Base-by-base conservation (phyloP, 2,329 filamentous ascomycete species). In the Knoxdaviesia capensis region DNA sequence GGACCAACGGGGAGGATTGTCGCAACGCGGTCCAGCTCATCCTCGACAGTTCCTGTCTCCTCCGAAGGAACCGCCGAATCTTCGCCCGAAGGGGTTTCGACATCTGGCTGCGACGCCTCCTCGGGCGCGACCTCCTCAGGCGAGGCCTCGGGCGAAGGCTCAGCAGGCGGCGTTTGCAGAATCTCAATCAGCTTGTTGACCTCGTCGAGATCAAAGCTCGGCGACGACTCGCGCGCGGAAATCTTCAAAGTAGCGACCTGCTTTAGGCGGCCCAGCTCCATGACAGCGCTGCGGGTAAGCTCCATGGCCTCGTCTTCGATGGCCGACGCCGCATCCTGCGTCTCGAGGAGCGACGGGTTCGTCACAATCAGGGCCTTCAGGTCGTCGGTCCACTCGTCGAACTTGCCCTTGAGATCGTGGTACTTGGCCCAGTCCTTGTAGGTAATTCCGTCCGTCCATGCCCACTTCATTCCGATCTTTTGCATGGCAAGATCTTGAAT, bases 351-450 rank as follows among this genome's bases (percentile, higher is more conserved):
- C 30, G 73, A 76, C 6, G 80, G 72, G 54, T 94, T 82, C 4
- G 74, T 69, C 45, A 80, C 70, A 35, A 85, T 81, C 42, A 87
- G 71, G 45, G 76, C 67, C 54, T 84, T 77, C 39, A 98, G 76
- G 50, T 92, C 83, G 34, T 74, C 68, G 43, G 83, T 80, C 86
- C 88, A 94, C 52, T 84, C 75, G 39, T 80, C 77, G 41, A 94
- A 82, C 8, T 81, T 79, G 42, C 71, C 74, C 62, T 83, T 92
- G 44, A 98, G 66, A 45, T 82, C 75, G 56, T 96, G 86, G 54
- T 94, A 98, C 56, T 88, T 90, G 45, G 80, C 75, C 90, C 90
- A 98, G 57, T 98, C 86, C 57, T 92, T 87, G 66, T 98, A 94
- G 1, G 88, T 93, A 46, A 98, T 74, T 32, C 85, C 85, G 44